Percentiles rank a stretch among this genome's conserved stretches.
Evolutionary conservation across 805 yeast species (phyloP).

Genomic region (Vanderwaltozyma polyspora): DNA sequence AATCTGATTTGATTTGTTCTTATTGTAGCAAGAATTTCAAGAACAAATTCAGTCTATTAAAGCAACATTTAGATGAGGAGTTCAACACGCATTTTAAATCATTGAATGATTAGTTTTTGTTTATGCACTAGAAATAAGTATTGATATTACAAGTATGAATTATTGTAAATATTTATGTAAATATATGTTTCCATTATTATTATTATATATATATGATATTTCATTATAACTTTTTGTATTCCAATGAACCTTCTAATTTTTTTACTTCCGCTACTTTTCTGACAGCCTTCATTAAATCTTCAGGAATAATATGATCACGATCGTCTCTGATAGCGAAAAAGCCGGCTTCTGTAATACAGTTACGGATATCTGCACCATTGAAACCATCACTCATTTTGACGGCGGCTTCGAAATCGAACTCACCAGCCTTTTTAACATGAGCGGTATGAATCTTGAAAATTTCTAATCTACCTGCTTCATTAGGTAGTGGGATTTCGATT

Average conservation of each 20-base stretch:
- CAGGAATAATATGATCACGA: conserved; percentile 85
- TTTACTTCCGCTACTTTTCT: conserved; percentile 94
- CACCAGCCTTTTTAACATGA: conserved; percentile 81
- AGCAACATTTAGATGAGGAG: conserved; percentile 32
- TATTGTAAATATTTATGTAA: no score
- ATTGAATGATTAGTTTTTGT: neutral
- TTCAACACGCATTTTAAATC: conserved; percentile 19
- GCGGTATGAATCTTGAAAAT: conserved; percentile 88
- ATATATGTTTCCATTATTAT: neutral
- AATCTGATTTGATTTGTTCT: conserved; percentile 31
- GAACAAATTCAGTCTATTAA: conserved; percentile 33
- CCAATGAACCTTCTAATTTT: conserved; percentile 92
- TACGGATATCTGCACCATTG: conserved; percentile 96
- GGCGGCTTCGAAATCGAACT: conserved; percentile 91
- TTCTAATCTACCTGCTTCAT: conserved; percentile 90
- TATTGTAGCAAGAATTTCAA: conserved; percentile 32
- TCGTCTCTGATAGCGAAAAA: conserved; percentile 97
- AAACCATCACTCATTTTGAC: conserved; percentile 99
- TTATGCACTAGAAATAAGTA: no score
- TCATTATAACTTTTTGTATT: conserved; percentile 75
- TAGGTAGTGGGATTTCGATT: conserved; percentile 90
- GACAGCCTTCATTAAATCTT: conserved; percentile 94
- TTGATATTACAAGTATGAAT: no score
- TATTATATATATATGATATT: neutral
- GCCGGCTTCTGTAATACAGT: conserved; percentile 97